A percentile compares a stretch with the other conserved stretches of the same genome.
Evolutionary conservation across 495 filamentous ascomycete species (phyloP).

Genomic region (Penicillium cosmopolitanum): DNA sequence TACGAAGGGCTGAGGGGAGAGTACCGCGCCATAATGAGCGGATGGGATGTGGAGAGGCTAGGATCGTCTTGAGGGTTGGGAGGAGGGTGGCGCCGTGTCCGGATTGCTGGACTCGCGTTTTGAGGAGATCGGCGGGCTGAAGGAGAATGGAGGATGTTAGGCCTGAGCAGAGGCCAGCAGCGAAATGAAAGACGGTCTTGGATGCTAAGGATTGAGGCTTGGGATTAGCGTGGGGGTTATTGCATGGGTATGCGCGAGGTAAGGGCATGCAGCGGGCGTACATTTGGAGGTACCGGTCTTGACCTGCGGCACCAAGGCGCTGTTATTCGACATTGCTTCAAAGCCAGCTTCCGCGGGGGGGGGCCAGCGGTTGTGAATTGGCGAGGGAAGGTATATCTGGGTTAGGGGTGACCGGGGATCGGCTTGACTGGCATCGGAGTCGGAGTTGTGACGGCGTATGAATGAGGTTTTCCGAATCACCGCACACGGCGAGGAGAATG

Average conservation of each 20-base stretch:
- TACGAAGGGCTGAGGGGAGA: constrained; percentile 86
- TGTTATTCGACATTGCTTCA: constrained; percentile 42
- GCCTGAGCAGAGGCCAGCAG: constrained; percentile 85
- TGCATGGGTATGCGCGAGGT: constrained; percentile 1
- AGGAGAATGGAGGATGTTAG: constrained; percentile 85
- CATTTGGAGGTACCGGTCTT: constrained; percentile 39
- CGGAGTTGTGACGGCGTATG: constrained; percentile 6
- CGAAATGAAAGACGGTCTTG: constrained; percentile 75
- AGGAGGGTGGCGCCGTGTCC: constrained; percentile 65
- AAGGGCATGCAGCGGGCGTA: constrained; percentile 17
- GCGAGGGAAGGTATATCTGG: neutral
- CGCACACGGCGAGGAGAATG: constrained; percentile 11
- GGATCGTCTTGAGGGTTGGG: constrained; percentile 70
- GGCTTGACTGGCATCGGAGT: neutral
- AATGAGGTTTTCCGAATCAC: constrained; percentile 8
- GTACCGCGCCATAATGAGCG: constrained; percentile 93
- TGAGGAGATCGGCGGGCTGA: constrained; percentile 95
- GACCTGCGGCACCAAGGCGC: constrained; percentile 37
- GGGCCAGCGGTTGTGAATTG: neutral
- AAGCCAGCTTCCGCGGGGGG: constrained; percentile 7
- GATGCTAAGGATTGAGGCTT: constrained; percentile 32
- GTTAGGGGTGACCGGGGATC: neutral
- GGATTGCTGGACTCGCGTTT: constrained; percentile 82
- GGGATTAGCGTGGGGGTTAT: constrained; percentile 6
- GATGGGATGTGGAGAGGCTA: constrained; percentile 61